phyloP scores from a whole-genome alignment of 352 stramenopile species.

The Phytophthora tentaculata region DNA sequence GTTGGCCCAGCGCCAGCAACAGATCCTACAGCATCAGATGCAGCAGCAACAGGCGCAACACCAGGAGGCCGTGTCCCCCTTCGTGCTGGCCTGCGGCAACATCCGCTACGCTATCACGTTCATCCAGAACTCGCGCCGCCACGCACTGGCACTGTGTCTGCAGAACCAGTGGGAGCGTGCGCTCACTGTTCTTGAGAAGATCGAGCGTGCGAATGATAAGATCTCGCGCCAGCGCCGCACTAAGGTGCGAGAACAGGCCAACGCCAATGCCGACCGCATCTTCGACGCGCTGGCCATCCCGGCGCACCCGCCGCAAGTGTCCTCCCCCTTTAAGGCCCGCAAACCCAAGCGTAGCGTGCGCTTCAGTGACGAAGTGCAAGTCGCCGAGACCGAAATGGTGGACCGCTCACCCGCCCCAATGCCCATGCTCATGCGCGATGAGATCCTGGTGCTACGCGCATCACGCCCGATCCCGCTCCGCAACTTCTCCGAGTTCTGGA shows the following conservation, averaged over 20 bases:
- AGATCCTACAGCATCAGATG: conserved; percentile 24
- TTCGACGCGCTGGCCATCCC: conserved; percentile 33
- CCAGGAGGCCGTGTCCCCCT: conserved; percentile 36
- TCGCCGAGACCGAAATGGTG: conserved; percentile 46
- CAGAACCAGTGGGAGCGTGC: conserved; percentile 83
- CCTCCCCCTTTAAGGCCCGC: conserved; percentile 24
- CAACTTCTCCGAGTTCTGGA: conserved; percentile 88
- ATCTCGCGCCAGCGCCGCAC: conserved; percentile 71
- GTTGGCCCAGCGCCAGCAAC: conserved; percentile 38
- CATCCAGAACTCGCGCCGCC: conserved; percentile 75
- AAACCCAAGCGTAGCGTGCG: conserved; percentile 50
- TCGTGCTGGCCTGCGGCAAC: conserved; percentile 60
- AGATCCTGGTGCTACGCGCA: conserved; percentile 80
- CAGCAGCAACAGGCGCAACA: conserved; percentile 29
- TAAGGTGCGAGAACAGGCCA: conserved; percentile 66
- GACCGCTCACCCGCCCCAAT: conserved; percentile 69
- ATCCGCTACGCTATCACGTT: conserved; percentile 79
- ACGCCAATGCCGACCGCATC: conserved; percentile 43
- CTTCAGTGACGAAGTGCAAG: conserved; percentile 66
- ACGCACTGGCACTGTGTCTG: conserved; percentile 68
- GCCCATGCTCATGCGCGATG: conserved; percentile 72
- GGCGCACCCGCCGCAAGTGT: conserved; percentile 31
- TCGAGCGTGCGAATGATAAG: conserved; percentile 82
- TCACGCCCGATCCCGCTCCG: conserved; percentile 71
- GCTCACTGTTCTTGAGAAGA: conserved; percentile 78